Base-by-base conservation (phyloP, 2,329 filamentous ascomycete genomes). In the Microsporum canis region DNA sequence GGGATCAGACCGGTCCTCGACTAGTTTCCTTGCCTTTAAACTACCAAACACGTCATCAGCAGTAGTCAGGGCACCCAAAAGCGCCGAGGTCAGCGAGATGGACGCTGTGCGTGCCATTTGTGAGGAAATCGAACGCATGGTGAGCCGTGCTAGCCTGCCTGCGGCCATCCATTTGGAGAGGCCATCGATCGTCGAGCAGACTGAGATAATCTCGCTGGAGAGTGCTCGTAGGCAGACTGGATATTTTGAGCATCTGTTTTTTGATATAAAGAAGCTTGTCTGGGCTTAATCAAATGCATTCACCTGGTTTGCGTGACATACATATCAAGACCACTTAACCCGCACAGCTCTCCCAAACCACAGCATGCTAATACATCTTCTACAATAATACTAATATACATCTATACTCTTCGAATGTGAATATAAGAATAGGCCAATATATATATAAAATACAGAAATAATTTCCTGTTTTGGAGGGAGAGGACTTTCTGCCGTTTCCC, bases 241-340 rank as follows among this genome's bases (percentile, higher is more conserved):
- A 0, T 80, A 95, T 67, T 73, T 97, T 59, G 92, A 96, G 74
- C 87, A 92, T 71, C 75, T 95, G 69, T 89, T 91, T 1, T 91
- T 97, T 77, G 88, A 87, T 62, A 80, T 97, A 68, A 96, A 96
- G 82, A 95, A 89, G 78, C 76, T 97, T 71, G 91, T 99, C 10
- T 97, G 94, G 94, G 80, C 81, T 2, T 84, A 68, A 73, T 17
- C n/a, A 17, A 49, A 10, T 31, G 5, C 12, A 4, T 51, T 51
- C 45, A 31, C 45, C 17, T 23, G 17, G 17, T 23, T 31, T 29
- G 27, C 23, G 45, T 51, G 23, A 14, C 23, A n/a, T 51, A n/a
- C 39, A 5, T 17, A 6, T n/a, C 17, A 5, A 4, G 5, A 14
- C 17, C 39, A 43, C 39, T 6, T 43, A 43, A n/a, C 17, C 17